Conservation (phyloP, 1,139 yeast genomes). For the Saccharomyces hybrid region DNA sequence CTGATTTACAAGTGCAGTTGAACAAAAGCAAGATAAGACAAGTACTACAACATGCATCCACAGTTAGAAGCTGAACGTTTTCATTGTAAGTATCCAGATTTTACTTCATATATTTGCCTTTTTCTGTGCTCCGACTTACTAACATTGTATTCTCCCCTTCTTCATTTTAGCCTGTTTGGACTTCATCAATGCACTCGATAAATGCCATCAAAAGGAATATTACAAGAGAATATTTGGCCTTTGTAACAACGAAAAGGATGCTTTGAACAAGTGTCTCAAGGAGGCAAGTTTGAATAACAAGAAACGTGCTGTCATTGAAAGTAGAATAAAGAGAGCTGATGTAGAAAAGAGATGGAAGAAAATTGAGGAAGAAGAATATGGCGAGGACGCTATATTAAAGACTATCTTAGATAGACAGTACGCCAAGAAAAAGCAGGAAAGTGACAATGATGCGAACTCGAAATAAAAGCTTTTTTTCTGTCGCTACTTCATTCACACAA, state of each 20-base stretch:
- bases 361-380: slow-evolving; percentile 69
- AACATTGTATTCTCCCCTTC: background rate
- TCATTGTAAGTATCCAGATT: slow-evolving; percentile 27
- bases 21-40: background rate
- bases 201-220: slow-evolving; percentile 73
- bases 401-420: slow-evolving; percentile 49
- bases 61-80: slow-evolving; percentile 37
- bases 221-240: slow-evolving; percentile 70
- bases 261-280: slow-evolving; percentile 69
- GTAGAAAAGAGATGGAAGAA: slow-evolving; percentile 51
- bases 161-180: slow-evolving; percentile 53
- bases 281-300: slow-evolving; percentile 65
- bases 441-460: background rate
- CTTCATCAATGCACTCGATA: slow-evolving; percentile 79
- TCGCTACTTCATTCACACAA: background rate
- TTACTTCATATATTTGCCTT: background rate
- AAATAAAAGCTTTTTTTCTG: background rate
- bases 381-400: slow-evolving; percentile 65
- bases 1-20: background rate
- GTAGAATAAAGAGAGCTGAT: slow-evolving; percentile 48
- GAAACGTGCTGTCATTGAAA: slow-evolving; percentile 49
- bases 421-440: slow-evolving; percentile 3
- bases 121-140: slow-evolving; percentile 4
- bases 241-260: slow-evolving; percentile 81
- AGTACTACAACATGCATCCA: slow-evolving; percentile 34